Evolutionary conservation across 371 early-diverging fungal genomes (phyloP), one percentile per base, ranked within the genome.

Genomic region (Rhizomucor pusillus): DNA sequence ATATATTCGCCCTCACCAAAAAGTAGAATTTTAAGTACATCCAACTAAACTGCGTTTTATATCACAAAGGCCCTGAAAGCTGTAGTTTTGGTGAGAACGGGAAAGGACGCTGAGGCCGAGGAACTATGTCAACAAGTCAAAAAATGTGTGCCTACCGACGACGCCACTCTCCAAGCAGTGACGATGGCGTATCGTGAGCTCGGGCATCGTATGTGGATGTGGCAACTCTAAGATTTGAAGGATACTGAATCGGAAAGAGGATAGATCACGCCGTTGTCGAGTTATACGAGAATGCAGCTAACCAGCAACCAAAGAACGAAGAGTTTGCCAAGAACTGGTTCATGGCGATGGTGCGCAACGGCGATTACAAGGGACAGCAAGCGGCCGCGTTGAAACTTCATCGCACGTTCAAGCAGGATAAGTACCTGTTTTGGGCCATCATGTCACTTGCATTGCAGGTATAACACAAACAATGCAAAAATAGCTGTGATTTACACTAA

Each of bases 381-480:
- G 65, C 88, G 75, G 88, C 86, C 7, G 93, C 94, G 4, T 69
- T 93, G 34, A 88, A 87, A 50, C 68, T 96, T 41, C 87, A 91
- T 58, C 90, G 92, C 58, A 73, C 74, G 25, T 93, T 90, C 66
- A 89, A 89, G 57, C 71, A 81, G 34, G 74, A 82, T 65, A 85
- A 82, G 56, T 92, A 94, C 67, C 74, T 89, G 65, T 93, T 93
- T 70, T 96, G 95, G 95, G 84, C 89, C 1, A 85, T 93, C 53
- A 86, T 89, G 84, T 84, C 89, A 29, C 67, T 89, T 9, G 71
- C 86, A 6, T 70, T 90, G 11, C 88, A 89, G 72, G 84, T 80
- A 74, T 50, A 11, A 16, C 9, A 13, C 16, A 34, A 37, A 20
- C 6, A 50, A 37, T 24, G 25, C 13, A 22, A n/a, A n/a, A n/a